These are phyloP conservation scores for Takashimella tepidaria DNA, from an alignment of 1,284 basidiomycete species.

Conservation along the genomic window DNA sequence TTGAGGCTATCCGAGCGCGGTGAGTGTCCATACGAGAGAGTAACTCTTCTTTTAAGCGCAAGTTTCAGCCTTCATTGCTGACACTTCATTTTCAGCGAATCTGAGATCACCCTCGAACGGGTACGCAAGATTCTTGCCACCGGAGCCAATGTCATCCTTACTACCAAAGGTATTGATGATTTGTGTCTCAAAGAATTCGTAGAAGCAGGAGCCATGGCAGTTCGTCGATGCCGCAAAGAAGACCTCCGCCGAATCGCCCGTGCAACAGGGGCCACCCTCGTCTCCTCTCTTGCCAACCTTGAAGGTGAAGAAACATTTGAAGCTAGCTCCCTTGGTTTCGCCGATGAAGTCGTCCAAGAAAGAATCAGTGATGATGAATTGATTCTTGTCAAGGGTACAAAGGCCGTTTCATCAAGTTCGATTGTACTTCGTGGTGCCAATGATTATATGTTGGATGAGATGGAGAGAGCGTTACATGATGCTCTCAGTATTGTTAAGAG, in stretches of 20 bases:
- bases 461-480: slow-evolving; percentile 96
- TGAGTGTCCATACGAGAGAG: slow-evolving; percentile 41
- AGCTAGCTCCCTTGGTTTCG: slow-evolving; percentile 76
- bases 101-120: slow-evolving; percentile 93
- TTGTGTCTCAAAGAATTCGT: slow-evolving; percentile 98
- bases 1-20: slow-evolving; percentile 94
- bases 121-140: slow-evolving; percentile 93
- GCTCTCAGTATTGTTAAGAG: slow-evolving; percentile 93
- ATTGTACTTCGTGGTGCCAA: slow-evolving; percentile 95
- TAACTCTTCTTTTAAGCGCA: too few species aligned
- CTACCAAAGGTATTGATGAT: slow-evolving; percentile 99
- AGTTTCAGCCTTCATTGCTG: too few species aligned
- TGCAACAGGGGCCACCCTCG: slow-evolving; percentile 90
- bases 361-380: slow-evolving; percentile 98
- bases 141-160: slow-evolving; percentile 95
- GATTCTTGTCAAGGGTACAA: slow-evolving; percentile 95
- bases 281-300: slow-evolving; percentile 90
- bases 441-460: slow-evolving; percentile 99
- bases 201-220: slow-evolving; percentile 98
- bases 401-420: slow-evolving; percentile 88
- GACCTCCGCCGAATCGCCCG: slow-evolving; percentile 95
- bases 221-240: slow-evolving; percentile 95
- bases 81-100: slow-evolving; percentile 67
- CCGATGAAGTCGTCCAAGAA: slow-evolving; percentile 96
- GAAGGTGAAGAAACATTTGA: slow-evolving; percentile 99